phyloP scores from a whole-genome alignment of 306 rosid genomes.

The Biancaea sappan region DNA sequence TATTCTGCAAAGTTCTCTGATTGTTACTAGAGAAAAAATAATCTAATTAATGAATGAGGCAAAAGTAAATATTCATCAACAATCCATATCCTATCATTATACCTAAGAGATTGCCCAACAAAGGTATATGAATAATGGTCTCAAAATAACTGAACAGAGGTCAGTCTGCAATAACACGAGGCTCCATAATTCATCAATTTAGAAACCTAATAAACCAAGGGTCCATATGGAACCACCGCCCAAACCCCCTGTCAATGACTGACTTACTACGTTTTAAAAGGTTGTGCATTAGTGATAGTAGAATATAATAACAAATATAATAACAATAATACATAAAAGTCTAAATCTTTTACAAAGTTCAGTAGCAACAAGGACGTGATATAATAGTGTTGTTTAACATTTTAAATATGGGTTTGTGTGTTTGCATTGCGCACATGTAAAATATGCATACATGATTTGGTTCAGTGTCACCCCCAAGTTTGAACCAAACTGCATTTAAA shows the following conservation, averaged over 20 bases:
- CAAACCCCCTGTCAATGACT: neutral
- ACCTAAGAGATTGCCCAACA: neutral
- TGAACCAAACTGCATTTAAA: too few species aligned
- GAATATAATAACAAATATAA: too few species aligned
- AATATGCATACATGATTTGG: neutral
- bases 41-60: neutral
- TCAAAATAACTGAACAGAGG: neutral
- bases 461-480: too few species aligned
- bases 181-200: neutral
- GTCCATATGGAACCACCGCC: neutral
- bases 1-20: neutral
- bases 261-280: conserved; percentile 10
- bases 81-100: conserved; percentile 5
- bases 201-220: neutral
- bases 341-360: neutral
- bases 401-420: neutral
- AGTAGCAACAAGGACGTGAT: neutral
- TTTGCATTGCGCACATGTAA: too few species aligned
- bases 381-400: neutral
- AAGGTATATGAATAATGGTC: conserved; percentile 5
- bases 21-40: neutral
- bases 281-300: too few species aligned
- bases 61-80: neutral
- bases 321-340: too few species aligned
- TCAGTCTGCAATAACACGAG: neutral